Evolutionary conservation across 257 asterid species (phyloP), one percentile per base, ranked within the genome.

Genomic region (Ballota nigra): DNA sequence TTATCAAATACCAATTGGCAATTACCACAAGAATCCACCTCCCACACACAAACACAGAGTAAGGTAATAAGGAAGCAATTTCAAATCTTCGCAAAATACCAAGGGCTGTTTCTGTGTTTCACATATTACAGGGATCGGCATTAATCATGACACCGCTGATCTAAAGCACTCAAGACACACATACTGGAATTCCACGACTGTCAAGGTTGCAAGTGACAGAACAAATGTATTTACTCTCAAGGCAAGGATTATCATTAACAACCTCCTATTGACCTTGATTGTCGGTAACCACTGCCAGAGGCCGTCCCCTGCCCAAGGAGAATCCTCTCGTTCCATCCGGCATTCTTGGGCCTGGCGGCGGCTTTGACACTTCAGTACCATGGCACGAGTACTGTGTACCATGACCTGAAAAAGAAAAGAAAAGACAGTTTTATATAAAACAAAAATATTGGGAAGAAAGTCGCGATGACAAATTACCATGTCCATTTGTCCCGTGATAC

Each of bases 261-360:
- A 8, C 40, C 71, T 33, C 29, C 29, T 34, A 49, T 49, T 18
- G 19, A n/a, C 55, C 26, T 22, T 8, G 45, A 52, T 11, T 47
- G 78, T 77, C 57, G 62, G 85, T 57, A 59, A 79, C 85, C 82
- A 81, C 52, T 47, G 95, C 89, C 16, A 80, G 58, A 60, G 95
- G 92, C n/a, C 84, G 85, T 68, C 98, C 98, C 43, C 98, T 87
- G 60, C 98, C 98, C 87, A 89, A 49, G 10, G 91, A 64, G 70
- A 93, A 93, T 66, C 97, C 98, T 79, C 88, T 84, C 63, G 99
- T 89, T 63, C 99, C 99, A 68, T 92, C 99, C 0, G 99, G 99
- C 99, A 95, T 95, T 75, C 68, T 86, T n/a, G 98, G 99, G 16
- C 98, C 99, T 2, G 99, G 98, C 40, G 98, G 97, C 0, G 96